Evolutionary conservation across 2,329 filamentous ascomycete species (phyloP), one percentile per base, ranked within the genome.

Genomic region (Orbilia quercus): DNA sequence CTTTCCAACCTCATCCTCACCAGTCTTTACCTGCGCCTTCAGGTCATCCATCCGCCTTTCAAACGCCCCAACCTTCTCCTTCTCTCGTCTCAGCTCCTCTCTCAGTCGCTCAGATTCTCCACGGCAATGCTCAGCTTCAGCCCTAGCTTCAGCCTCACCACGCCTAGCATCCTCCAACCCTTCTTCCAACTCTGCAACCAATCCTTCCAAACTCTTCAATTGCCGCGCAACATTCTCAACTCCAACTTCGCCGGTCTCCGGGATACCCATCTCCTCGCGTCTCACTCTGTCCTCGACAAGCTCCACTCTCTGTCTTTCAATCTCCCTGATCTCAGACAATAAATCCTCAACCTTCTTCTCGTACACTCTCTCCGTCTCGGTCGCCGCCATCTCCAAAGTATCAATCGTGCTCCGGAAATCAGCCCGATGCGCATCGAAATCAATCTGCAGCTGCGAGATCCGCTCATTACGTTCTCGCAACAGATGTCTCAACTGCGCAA

Each of bases 321-420:
- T 83, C 69, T 96, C 92, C 59, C 89, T 87, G 25, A 96, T 85
- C 78, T 98, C 93, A 70, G 89, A 86, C 81, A 95, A 86, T 42
- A 99, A 82, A 78, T 92, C 91, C 78, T 93, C 90, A 74, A 98
- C 91, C 81, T 91, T 91, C 80, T 92, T 90, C 80, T 99, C 95
- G 79, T 99, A 99, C 12, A 99, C 94, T 23, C 94, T 87, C 81
- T 97, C 91, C 0, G 95, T 99, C 82, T 99, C 95, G 0, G 92
- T 91, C 79, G 92, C 96, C 1, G 95, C 96, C 83, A 98, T 87
- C 81, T 99, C 95, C 55, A 99, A 84, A 0, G 94, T 96, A 81
- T 99, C 95, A 74, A 99, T 95, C 16, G 95, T 99, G 80, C 91
- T 96, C 76, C 95, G 86, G 82, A 99, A 99, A 80, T 99, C 95